Percentiles rank a stretch among this genome's conserved stretches.
Evolutionary conservation across 768 basidiomycete species (phyloP).

Genomic region (Russula griseocarnosa): DNA sequence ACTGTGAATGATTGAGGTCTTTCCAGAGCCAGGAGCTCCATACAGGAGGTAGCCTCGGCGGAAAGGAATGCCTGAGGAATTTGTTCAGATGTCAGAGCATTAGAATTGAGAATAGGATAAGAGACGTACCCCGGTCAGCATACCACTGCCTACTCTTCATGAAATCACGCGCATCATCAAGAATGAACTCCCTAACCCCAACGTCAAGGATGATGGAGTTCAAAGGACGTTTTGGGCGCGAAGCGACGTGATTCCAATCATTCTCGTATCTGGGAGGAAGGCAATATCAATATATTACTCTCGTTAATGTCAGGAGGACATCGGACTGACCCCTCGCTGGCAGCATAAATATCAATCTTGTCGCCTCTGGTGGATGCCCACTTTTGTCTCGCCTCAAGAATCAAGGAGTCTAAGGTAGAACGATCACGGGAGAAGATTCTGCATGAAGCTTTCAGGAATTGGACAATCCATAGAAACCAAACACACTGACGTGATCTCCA

Average conservation of each 20-base stretch:
- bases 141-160: slow-evolving; percentile 70
- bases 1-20: slow-evolving; percentile 72
- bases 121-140: slow-evolving; percentile 49
- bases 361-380: slow-evolving; percentile 15
- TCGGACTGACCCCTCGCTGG: slow-evolving; percentile 41
- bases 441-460: slow-evolving; percentile 8
- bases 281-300: background rate
- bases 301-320: background rate
- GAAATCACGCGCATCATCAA: slow-evolving; percentile 71
- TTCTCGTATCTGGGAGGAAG: slow-evolving; percentile 28
- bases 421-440: slow-evolving; percentile 24
- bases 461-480: background rate
- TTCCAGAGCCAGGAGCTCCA: slow-evolving; percentile 74
- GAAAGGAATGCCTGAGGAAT: slow-evolving; percentile 55
- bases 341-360: slow-evolving; percentile 42
- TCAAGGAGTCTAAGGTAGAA: slow-evolving; percentile 25
- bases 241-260: slow-evolving; percentile 53
- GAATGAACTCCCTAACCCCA: slow-evolving; percentile 58
- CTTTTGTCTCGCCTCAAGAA: slow-evolving; percentile 24
- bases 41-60: slow-evolving; percentile 76
- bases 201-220: slow-evolving; percentile 67
- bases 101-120: background rate
- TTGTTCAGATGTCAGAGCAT: background rate
- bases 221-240: slow-evolving; percentile 61
- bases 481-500: slow-evolving; percentile 43